Percentiles rank a stretch among this genome's conserved stretches.
These are phyloP conservation scores for Musa acuminata DNA, from an alignment of 176 grass and related monocot species.

Conservation along the genomic window DNA sequence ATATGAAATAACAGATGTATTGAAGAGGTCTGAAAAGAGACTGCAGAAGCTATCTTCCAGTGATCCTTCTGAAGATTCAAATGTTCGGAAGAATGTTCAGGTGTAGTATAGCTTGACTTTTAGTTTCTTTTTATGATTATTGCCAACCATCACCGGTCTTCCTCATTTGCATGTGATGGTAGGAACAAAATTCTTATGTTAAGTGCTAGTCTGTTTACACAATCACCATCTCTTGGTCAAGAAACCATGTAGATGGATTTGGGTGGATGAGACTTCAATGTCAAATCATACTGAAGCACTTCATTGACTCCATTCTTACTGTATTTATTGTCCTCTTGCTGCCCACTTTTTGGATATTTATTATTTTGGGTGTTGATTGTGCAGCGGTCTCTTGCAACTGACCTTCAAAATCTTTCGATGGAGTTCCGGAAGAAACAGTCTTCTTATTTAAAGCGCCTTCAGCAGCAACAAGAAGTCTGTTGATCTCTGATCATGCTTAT, in stretches of 20 bases:
- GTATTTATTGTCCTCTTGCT: too few relatives aligned
- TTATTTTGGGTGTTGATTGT: conserved; percentile 17
- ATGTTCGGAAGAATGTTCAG: conserved; percentile 90
- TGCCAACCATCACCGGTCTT: neutral
- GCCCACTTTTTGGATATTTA: neutral
- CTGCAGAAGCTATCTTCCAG: conserved; percentile 56
- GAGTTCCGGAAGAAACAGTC: conserved; percentile 85
- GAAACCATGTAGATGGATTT: too few relatives aligned
- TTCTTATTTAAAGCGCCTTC: conserved; percentile 66
- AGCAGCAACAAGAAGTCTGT: conserved; percentile 70
- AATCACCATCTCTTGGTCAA: too few relatives aligned
- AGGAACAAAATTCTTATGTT: neutral
- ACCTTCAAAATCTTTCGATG: conserved; percentile 78
- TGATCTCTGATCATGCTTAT: neutral
- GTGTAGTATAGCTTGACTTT: neutral
- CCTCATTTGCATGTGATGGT: too few relatives aligned
- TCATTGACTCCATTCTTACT: neutral
- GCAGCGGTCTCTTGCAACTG: conserved; percentile 79
- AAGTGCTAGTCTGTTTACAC: neutral
- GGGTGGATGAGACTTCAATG: too few relatives aligned
- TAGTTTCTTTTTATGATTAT: neutral
- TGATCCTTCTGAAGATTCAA: conserved; percentile 83
- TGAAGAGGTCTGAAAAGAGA: conserved; percentile 69
- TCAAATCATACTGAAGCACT: too few relatives aligned
- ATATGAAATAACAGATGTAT: conserved; percentile 64